Evolutionary conservation across 2,329 filamentous ascomycete genomes (phyloP), one percentile per base, ranked within the genome.

Genomic region (Cladorrhinum sp.): DNA sequence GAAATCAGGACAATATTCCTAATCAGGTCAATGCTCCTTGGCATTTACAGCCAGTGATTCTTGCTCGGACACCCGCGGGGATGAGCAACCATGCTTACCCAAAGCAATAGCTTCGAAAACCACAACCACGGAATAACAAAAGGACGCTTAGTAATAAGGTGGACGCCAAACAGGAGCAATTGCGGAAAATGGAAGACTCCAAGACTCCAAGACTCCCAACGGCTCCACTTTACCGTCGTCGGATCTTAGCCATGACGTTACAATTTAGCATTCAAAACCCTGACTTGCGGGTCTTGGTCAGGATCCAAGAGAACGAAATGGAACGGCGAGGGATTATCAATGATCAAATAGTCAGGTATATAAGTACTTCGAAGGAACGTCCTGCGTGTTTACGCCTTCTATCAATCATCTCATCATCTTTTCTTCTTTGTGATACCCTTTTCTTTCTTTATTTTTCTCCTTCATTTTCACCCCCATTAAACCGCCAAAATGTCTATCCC

Each of bases 401-500:
- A 36, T 5, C 33, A 36, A 36, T 5, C 33, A 36, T 5, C 33
- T 12, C 33, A 3, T 36, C 33, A 12, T 10, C 7, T 9, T 9
- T 12, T 20, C 16, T 46, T 46, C 42, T 46, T 46, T 46, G 14
- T 46, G 42, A 46, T 46, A 46, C 42, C 42, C 42, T 12, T 3
- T 46, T 46, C 18, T 4, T 3, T 46, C 18, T 46, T 46, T 8
- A 42, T 4, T n/a, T 21, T 18, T 46, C 42, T 20, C 16, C 36
- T 42, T 16, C 12, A 46, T 21, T 46, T 46, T 18, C 16, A 20
- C 16, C 24, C 9, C 9, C 18, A 49, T 4, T 21, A 10, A 55
- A 18, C 14, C 20, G 9, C 21, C 69, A 58, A 16, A n/a, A 69
- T 69, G 67, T 62, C 67, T 7, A 14, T 67, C 28, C 67, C 66